These are phyloP conservation scores for Hyphodiscus hymeniophilus DNA, from an alignment of 495 filamentous ascomycete species.

Conservation along the genomic window DNA sequence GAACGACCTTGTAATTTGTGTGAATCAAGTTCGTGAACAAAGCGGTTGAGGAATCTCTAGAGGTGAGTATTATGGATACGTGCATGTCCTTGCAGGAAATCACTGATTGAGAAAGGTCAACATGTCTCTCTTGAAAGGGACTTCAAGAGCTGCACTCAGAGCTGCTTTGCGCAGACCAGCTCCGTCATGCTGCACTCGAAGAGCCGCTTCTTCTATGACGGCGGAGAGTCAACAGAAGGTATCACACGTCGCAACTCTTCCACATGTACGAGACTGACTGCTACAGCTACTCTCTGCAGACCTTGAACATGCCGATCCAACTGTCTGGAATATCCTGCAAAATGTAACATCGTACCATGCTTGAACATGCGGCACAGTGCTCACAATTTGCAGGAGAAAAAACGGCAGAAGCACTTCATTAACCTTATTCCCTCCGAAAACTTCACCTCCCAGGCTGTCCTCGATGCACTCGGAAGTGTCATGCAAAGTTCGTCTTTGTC, in stretches of 20 bases:
- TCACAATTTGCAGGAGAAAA: constrained; percentile 64
- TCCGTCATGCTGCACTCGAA: constrained; percentile 22
- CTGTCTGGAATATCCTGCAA: constrained; percentile 79
- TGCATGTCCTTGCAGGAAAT: not conserved
- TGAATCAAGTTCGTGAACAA: not conserved
- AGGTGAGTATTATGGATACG: constrained; percentile 11
- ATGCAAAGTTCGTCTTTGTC: constrained; percentile 76
- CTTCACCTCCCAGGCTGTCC: constrained; percentile 94
- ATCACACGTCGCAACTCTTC: not conserved
- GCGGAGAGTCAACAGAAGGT: constrained; percentile 61
- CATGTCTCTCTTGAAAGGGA: constrained; percentile 24
- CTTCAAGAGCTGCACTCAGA: constrained; percentile 14
- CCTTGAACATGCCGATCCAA: constrained; percentile 78
- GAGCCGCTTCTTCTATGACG: constrained; percentile 40
- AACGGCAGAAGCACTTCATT: constrained; percentile 92
- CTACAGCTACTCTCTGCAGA: constrained; percentile 67
- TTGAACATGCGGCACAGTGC: not conserved
- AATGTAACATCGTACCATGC: constrained; percentile 49
- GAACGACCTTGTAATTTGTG: constrained; percentile 4
- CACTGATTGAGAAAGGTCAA: constrained; percentile 8
- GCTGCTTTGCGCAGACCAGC: constrained; percentile 15
- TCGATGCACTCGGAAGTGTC: constrained; percentile 92
- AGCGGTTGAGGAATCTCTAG: constrained; percentile 2
- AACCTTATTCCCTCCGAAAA: constrained; percentile 99
- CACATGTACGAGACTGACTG: constrained; percentile 15